Conservation (phyloP, 2,329 filamentous ascomycete species). For the Phyllosticta ampelicida region DNA sequence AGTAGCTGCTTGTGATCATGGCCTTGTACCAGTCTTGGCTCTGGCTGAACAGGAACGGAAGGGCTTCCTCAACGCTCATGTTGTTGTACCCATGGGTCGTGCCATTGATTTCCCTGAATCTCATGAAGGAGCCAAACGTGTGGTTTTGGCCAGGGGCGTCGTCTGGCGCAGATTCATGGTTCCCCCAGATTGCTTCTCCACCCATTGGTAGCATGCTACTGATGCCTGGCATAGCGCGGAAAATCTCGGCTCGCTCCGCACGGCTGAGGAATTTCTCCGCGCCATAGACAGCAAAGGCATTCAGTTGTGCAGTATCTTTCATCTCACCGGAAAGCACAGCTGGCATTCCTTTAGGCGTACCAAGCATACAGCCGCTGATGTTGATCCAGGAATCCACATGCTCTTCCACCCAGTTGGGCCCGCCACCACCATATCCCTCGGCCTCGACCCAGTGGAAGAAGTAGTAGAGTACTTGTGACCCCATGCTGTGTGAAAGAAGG, state of each 20-base stretch:
- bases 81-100: constrained; percentile 45
- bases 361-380: constrained; percentile 95
- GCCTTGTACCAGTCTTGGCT: constrained; percentile 78
- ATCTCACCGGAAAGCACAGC: constrained; percentile 93
- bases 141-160: constrained; percentile 62
- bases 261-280: constrained; percentile 90
- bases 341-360: constrained; percentile 80
- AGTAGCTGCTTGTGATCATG: constrained; percentile 66
- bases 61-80: constrained; percentile 65
- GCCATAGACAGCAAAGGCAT: constrained; percentile 91
- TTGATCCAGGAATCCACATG: constrained; percentile 96
- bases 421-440: constrained; percentile 65
- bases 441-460: constrained; percentile 76
- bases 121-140: constrained; percentile 72
- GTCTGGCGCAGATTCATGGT: constrained; percentile 76
- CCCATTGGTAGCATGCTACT: constrained; percentile 95
- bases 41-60: constrained; percentile 67
- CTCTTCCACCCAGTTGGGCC: constrained; percentile 78
- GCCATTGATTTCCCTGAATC: constrained; percentile 57
- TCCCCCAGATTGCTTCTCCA: constrained; percentile 91
- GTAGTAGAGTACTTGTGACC: constrained; percentile 85
- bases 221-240: constrained; percentile 93
- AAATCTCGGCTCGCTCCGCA: constrained; percentile 83
- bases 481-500: constrained; percentile 92
- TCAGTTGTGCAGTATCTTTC: constrained; percentile 95